phyloP scores from a whole-genome alignment of 78 protist species.

The Goniomonas avonlea region DNA sequence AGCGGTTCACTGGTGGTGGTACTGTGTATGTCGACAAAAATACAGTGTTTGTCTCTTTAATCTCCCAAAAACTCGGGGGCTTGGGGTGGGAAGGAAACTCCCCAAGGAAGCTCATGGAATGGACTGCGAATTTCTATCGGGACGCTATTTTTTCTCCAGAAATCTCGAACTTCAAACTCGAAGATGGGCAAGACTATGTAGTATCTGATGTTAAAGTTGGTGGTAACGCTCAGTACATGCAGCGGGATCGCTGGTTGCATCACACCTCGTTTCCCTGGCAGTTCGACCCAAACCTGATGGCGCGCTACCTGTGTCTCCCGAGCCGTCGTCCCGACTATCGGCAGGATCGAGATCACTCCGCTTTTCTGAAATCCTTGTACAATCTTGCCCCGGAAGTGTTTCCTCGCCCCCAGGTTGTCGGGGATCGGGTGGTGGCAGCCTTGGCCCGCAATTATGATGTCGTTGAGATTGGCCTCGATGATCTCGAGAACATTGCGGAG shows the following conservation, averaged over 20 bases:
- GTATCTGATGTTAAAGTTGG: background rate
- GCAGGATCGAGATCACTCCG: background rate
- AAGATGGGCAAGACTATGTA: background rate
- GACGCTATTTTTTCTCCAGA: background rate
- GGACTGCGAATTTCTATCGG: background rate
- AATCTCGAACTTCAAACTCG: background rate
- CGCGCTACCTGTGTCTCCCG: background rate
- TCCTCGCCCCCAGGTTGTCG: no score
- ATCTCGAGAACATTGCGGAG: no score
- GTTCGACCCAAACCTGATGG: background rate
- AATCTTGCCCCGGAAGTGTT: no score
- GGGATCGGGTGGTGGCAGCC: no score
- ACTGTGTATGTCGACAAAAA: background rate
- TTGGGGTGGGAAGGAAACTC: background rate
- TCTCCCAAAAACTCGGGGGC: no score
- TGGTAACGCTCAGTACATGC: conserved; percentile 23
- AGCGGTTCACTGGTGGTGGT: conserved; percentile 16
- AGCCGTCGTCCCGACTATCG: background rate
- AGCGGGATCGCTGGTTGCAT: conserved; percentile 13
- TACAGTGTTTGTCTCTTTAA: background rate
- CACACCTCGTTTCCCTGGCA: conserved; percentile 22
- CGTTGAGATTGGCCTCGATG: no score
- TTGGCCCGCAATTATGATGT: no score
- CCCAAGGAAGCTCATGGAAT: background rate
- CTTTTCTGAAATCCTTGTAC: no score